Evolutionary conservation across 768 basidiomycete species (phyloP).

Genomic region (Auricularia sp.): DNA sequence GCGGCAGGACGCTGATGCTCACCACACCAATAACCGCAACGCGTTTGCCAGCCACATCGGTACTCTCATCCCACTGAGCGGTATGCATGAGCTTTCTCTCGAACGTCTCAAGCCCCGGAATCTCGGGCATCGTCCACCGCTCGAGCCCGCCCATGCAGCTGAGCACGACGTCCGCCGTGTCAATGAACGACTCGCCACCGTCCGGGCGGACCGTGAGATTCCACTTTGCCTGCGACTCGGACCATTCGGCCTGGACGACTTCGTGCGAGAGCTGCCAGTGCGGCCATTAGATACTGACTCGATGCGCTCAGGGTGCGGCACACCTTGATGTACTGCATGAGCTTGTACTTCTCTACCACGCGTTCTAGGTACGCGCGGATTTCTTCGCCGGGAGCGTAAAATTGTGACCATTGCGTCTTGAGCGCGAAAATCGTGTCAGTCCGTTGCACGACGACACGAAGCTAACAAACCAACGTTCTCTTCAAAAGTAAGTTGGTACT

Average conservation of each 20-base stretch:
- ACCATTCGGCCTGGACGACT: slow-evolving; percentile 10
- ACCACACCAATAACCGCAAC: too few relatives aligned
- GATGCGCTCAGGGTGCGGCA: slow-evolving; percentile 16
- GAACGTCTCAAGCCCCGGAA: slow-evolving; percentile 46
- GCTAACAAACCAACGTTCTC: too few relatives aligned
- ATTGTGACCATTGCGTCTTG: slow-evolving; percentile 50
- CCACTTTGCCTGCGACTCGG: neutral
- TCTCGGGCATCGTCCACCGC: slow-evolving; percentile 60
- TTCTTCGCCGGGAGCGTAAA: slow-evolving; percentile 51
- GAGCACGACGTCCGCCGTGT: slow-evolving; percentile 48
- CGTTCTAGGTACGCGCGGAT: slow-evolving; percentile 45
- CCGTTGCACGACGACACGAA: too few relatives aligned
- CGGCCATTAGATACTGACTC: too few relatives aligned
- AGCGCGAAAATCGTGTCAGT: neutral
- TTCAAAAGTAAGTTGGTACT: too few relatives aligned
- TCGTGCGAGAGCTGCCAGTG: too few relatives aligned
- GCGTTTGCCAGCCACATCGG: slow-evolving; percentile 23
- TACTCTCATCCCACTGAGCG: slow-evolving; percentile 43
- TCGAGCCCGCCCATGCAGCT: slow-evolving; percentile 44
- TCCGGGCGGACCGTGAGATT: too few relatives aligned
- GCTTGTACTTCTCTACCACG: slow-evolving; percentile 47
- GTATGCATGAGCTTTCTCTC: slow-evolving; percentile 52
- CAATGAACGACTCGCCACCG: slow-evolving; percentile 37
- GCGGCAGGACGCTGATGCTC: too few relatives aligned
- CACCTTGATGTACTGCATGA: slow-evolving; percentile 44